Conservation (phyloP, 257 asterid species). For the Solanum bukasovii region DNA sequence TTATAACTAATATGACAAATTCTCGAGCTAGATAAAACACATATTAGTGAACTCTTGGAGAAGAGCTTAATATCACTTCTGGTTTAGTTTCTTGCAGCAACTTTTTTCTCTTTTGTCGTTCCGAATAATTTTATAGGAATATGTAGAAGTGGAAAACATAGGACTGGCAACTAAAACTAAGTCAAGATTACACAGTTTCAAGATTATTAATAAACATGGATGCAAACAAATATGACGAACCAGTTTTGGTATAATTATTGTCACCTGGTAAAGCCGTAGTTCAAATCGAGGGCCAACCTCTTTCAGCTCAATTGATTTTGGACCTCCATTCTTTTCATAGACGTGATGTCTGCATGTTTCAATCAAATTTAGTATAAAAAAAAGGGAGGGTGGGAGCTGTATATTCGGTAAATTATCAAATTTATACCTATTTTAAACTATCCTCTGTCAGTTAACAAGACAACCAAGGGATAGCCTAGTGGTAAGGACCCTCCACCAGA, state of each 20-base stretch:
- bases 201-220: not conserved
- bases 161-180: not conserved
- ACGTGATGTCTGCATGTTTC: conserved; percentile 69
- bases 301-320: conserved; percentile 78
- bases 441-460: not conserved
- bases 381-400: not conserved
- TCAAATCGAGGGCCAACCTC: conserved; percentile 98
- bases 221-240: not conserved
- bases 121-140: not conserved
- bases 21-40: not conserved
- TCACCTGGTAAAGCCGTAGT: conserved; percentile 77
- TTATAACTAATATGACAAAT: not conserved
- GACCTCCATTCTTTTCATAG: conserved; percentile 76
- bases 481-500: not conserved
- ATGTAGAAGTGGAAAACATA: not conserved
- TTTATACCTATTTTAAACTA: not conserved
- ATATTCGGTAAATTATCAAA: not conserved
- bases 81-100: not conserved
- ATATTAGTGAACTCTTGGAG: not conserved
- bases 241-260: not conserved
- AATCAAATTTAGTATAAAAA: conserved; percentile 1
- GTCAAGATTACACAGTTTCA: not conserved
- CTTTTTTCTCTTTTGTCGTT: not conserved
- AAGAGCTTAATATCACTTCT: not conserved
- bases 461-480: not conserved